Evolutionary conservation across 495 filamentous ascomycete species (phyloP), one percentile per base, ranked within the genome.

Genomic region (Tuber aestivum): DNA sequence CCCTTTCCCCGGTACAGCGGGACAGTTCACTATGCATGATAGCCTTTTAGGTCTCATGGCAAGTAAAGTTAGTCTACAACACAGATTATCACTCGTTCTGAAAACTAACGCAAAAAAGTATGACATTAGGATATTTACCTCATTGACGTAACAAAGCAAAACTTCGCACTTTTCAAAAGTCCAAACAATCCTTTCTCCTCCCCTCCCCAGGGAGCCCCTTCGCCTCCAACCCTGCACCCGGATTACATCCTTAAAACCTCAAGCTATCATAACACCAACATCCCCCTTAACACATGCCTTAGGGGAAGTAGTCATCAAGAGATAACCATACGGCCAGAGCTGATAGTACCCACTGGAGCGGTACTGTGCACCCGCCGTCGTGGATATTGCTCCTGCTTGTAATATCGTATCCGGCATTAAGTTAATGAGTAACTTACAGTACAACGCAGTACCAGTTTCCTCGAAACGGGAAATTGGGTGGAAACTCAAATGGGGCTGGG

Each of bases 391-490:
- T 90, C 74, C 88, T 88, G 9, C 78, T 83, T 18, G 85, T 84
- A 41, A 73, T 40, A 21, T 86, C 86, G 79, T 86, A 86, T 9
- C 87, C 86, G n/a, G 83, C 86, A 74, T 92, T 87, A n/a, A 84
- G n/a, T n/a, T n/a, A n/a, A n/a, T n/a, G n/a, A n/a, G n/a, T n/a
- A n/a, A n/a, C n/a, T n/a, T 86, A 41, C 86, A 86, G 82, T 88
- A 89, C 41, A 92, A 85, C 1, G 86, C 83, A 78, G 88, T 84
- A 61, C 84, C 84, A 41, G 80, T 81, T 32, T 83, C 81, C n/a
- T 82, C 83, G 80, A 91, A 92, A 38, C 85, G 85, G 81, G 87
- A 91, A 74, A 86, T 88, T 85, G 92, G 86, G 61, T 91, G 87
- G 21, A 91, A 84, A 3, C 41, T 3, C 38, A 40, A 40, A 40